phyloP scores from a whole-genome alignment of 306 rosid species.

The Rosa rugosa region DNA sequence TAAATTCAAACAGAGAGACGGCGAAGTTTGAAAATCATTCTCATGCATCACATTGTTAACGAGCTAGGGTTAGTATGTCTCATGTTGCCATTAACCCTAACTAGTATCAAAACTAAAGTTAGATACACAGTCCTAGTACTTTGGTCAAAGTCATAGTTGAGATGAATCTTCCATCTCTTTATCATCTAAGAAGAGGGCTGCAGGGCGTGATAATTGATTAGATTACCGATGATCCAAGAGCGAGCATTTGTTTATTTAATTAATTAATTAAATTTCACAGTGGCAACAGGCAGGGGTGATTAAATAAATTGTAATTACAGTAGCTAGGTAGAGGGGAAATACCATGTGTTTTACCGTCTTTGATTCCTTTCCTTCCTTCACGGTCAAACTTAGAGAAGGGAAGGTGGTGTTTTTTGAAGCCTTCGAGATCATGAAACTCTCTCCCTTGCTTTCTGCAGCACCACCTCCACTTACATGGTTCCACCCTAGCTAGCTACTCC shows the following conservation, averaged over 20 bases:
- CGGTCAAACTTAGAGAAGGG: constrained; percentile 69
- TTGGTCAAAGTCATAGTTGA: constrained; percentile 35
- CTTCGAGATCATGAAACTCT: constrained; percentile 61
- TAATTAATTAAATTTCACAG: not conserved
- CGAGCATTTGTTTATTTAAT: not conserved
- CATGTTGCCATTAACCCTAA: constrained; percentile 17
- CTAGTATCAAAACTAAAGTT: not conserved
- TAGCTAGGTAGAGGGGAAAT: too few species aligned
- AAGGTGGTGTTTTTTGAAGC: constrained; percentile 40
- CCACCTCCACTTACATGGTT: constrained; percentile 14
- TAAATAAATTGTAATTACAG: not conserved
- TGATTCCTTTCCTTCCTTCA: constrained; percentile 73
- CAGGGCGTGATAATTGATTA: not conserved
- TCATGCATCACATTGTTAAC: not conserved
- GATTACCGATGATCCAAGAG: not conserved
- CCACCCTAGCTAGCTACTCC: not conserved
- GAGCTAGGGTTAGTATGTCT: constrained; percentile 23
- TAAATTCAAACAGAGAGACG: not conserved
- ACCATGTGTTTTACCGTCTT: constrained; percentile 44
- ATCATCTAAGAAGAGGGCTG: not conserved
- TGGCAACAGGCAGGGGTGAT: not conserved
- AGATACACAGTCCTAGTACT: constrained; percentile 9
- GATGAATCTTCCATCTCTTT: not conserved
- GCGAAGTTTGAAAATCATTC: constrained; percentile 1
- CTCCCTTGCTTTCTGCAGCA: constrained; percentile 41